phyloP scores from a whole-genome alignment of 2,329 filamentous ascomycete genomes.

The Colletotrichum kahawae region DNA sequence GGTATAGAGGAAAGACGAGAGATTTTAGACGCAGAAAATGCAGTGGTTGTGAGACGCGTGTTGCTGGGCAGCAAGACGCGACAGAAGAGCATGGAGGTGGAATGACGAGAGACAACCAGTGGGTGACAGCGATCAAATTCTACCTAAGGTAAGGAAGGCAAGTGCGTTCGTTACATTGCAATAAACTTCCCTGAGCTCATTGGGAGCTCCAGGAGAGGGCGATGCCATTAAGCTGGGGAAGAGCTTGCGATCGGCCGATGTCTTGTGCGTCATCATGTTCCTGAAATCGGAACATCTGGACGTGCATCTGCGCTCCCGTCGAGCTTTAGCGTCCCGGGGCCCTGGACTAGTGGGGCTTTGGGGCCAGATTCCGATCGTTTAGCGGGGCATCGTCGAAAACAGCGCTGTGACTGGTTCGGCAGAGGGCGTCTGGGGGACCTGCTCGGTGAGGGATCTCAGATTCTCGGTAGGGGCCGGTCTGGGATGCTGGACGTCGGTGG shows the following conservation, averaged over 20 bases:
- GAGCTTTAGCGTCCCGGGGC: slow-evolving; percentile 12
- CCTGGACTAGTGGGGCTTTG: background rate
- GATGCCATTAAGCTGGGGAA: slow-evolving; percentile 5
- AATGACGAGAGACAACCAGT: background rate
- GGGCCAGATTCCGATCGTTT: background rate
- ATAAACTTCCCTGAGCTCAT: background rate
- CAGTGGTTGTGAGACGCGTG: background rate
- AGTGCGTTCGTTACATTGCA: background rate
- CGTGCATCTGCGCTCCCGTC: background rate
- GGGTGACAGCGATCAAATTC: background rate
- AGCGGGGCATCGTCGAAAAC: background rate
- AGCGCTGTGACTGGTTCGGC: background rate
- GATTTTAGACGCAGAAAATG: background rate
- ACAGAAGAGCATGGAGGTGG: background rate
- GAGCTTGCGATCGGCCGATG: slow-evolving; percentile 21
- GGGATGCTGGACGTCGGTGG: background rate
- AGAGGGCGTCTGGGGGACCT: background rate
- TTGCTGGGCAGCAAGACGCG: slow-evolving; percentile 6
- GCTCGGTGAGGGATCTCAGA: background rate
- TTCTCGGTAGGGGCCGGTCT: background rate
- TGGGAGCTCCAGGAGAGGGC: background rate
- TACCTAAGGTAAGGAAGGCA: background rate
- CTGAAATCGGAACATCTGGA: slow-evolving; percentile 22
- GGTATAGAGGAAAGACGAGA: background rate
- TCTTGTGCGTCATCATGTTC: slow-evolving; percentile 23